Evolutionary conservation across 305 asterid genomes (phyloP).

Genomic region (Rubia tinctorum): DNA sequence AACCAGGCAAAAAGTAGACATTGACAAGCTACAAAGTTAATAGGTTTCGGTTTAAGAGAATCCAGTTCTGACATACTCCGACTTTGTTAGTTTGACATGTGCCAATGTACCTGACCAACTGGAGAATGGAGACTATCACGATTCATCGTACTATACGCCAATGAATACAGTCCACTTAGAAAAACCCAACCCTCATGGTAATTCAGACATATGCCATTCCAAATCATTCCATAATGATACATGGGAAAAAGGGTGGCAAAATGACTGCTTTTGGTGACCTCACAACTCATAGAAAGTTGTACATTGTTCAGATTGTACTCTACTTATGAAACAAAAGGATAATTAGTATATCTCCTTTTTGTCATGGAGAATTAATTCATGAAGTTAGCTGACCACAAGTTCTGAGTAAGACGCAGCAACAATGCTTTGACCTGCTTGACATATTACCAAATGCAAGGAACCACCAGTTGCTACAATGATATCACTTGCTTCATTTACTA

Average conservation of each 20-base stretch:
- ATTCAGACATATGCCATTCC: too few species aligned
- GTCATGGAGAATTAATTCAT: not conserved
- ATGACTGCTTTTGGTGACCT: too few species aligned
- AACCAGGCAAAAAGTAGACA: not conserved
- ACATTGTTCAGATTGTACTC: not conserved
- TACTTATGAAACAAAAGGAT: not conserved
- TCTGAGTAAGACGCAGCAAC: slow-evolving; percentile 74
- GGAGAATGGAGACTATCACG: slow-evolving; percentile 47
- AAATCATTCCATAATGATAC: too few species aligned
- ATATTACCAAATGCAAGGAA: slow-evolving; percentile 88
- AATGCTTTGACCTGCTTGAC: slow-evolving; percentile 87
- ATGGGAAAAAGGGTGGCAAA: too few species aligned
- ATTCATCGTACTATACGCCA: slow-evolving; percentile 52
- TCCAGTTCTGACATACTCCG: not conserved
- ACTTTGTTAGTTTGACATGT: not conserved
- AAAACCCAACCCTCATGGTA: too few species aligned
- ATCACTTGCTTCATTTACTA: slow-evolving; percentile 91
- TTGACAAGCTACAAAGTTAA: not conserved
- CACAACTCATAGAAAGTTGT: too few species aligned
- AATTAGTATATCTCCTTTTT: not conserved
- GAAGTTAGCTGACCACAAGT: slow-evolving; percentile 56
- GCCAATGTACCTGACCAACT: slow-evolving; percentile 55
- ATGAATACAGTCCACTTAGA: too few species aligned
- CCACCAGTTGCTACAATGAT: slow-evolving; percentile 97
- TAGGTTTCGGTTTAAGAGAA: not conserved